These are phyloP conservation scores for Verticillium zaregamsianum DNA, from an alignment of 2,329 filamentous ascomycete species.

Conservation along the genomic window DNA sequence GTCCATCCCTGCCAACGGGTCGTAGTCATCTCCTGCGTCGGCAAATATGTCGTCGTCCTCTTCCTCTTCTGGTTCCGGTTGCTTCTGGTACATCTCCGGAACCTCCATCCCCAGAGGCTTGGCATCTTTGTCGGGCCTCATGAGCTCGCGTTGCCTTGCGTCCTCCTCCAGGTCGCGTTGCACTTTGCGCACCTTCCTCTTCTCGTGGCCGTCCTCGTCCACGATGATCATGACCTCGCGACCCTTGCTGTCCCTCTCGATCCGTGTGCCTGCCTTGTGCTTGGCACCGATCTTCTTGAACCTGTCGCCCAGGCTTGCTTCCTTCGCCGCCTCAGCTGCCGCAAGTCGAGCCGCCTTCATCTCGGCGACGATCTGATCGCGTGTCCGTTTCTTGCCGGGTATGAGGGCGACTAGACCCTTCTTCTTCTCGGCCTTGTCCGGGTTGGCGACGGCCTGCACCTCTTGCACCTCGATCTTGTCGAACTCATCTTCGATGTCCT, in stretches of 20 bases:
- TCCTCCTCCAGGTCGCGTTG: conserved; percentile 30
- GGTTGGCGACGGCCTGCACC: conserved; percentile 47
- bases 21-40: conserved; percentile 61
- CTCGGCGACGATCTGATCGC: conserved; percentile 64
- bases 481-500: conserved; percentile 63
- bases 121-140: conserved; percentile 50
- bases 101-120: conserved; percentile 63
- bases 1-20: conserved; percentile 58
- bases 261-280: conserved; percentile 49
- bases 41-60: conserved; percentile 63
- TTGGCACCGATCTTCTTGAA: conserved; percentile 63
- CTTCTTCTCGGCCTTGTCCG: conserved; percentile 52
- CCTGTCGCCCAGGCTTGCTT: conserved; percentile 49
- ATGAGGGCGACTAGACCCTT: conserved; percentile 52
- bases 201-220: conserved; percentile 63
- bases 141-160: conserved; percentile 34
- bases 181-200: conserved; percentile 57
- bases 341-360: conserved; percentile 60
- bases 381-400: conserved; percentile 56
- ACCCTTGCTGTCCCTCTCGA: conserved; percentile 58
- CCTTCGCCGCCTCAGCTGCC: conserved; percentile 45
- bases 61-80: conserved; percentile 42
- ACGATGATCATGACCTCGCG: conserved; percentile 62
- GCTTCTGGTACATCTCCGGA: conserved; percentile 51
- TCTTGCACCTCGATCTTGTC: conserved; percentile 53